phyloP scores from a whole-genome alignment of 2,329 filamentous ascomycete species.

The Dothideomycetes sp. region DNA sequence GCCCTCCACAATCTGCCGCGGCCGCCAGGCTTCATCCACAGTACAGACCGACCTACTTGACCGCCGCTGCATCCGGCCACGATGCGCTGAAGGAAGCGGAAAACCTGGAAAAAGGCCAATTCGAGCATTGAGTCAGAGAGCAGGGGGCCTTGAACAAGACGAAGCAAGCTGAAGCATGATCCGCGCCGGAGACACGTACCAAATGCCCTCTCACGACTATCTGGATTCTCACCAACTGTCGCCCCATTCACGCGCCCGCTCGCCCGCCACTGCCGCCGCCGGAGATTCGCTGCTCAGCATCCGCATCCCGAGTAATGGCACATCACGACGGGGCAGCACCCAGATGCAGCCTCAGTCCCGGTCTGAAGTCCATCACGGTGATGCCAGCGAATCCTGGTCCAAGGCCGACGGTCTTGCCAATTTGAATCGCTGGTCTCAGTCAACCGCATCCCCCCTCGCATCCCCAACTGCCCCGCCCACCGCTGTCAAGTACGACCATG shows the following conservation, averaged over 20 bases:
- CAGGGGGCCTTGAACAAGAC: too few relatives aligned
- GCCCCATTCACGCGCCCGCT: not conserved
- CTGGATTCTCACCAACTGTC: not conserved
- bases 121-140: too few relatives aligned
- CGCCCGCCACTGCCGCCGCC: too few relatives aligned
- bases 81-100: too few relatives aligned
- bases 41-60: too few relatives aligned
- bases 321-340: not conserved
- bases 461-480: slow-evolving; percentile 19
- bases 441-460: slow-evolving; percentile 42
- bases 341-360: too few relatives aligned
- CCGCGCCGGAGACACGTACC: too few relatives aligned
- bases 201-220: not conserved
- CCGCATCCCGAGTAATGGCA: slow-evolving; percentile 4
- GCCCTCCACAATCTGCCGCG: too few relatives aligned
- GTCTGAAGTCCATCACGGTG: not conserved
- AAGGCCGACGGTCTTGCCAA: slow-evolving; percentile 37
- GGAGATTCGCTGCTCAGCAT: slow-evolving; percentile 6
- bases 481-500: slow-evolving; percentile 1
- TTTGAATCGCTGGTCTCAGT: slow-evolving; percentile 51
- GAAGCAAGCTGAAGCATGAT: too few relatives aligned
- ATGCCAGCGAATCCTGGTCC: slow-evolving; percentile 1
- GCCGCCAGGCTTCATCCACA: too few relatives aligned
- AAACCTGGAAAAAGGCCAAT: too few relatives aligned
- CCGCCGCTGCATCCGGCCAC: too few relatives aligned